Evolutionary conservation across 1,284 basidiomycete genomes (phyloP), one percentile per base, ranked within the genome.

Genomic region (Fomitopsis betulina): DNA sequence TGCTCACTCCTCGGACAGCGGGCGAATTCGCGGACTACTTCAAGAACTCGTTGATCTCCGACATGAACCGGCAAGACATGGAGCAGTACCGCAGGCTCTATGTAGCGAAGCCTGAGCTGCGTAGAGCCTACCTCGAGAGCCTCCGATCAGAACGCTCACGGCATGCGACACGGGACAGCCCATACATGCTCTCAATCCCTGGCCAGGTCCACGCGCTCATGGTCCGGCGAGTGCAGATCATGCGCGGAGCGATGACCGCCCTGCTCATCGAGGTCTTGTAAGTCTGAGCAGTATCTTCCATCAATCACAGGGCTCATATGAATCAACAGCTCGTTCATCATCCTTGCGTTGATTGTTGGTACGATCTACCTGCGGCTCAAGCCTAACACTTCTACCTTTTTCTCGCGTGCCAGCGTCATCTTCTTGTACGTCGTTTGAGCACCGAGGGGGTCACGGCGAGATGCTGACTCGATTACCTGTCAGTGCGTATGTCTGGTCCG

Each of bases 371-470:
- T 87, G 62, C 76, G 81, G 2, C 73, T 87, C 55, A 76, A 84
- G 0, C 75, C 84, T 12, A 72, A 76, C 5, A 91, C 93, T 0
- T 70, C 74, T 0, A 85, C 83, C 7, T 89, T 84, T 70, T 95
- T 89, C 76, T 86, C 88, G 19, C 84, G 93, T 23, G 91, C 91
- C 2, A 92, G 92, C 74, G 74, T 86, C 21, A 70, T 88, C 8
- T 88, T 86, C 75, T 87, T 87, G 84, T 86, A 58, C 37, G 37
- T 43, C n/a, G 27, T 23, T 37, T 42, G 23, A 10, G 3, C 2
- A 47, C 1, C 32, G 23, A 33, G 8, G 9, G 10, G 21, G 21
- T 3, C 2, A 3, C 19, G 25, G 12, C 56, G 10, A n/a, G 43
- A 30, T 49, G 12, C 21, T 55, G 10, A 50, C 23, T 7, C 12